phyloP scores from a whole-genome alignment of 2,329 filamentous ascomycete genomes.

The Pestalotiopsis sp. region DNA sequence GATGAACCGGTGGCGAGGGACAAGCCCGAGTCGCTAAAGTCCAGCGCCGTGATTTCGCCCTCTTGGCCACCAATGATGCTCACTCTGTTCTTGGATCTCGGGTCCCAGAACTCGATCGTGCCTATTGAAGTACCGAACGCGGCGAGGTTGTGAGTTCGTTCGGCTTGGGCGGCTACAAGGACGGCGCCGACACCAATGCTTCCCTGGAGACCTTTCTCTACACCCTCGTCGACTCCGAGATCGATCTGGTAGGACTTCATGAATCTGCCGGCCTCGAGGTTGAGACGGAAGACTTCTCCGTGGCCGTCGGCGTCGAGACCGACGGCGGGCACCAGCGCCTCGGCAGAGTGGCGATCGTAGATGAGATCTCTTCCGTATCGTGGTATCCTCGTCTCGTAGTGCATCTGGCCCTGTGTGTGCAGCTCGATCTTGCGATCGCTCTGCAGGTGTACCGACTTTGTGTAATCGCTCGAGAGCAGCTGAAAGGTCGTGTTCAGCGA shows the following conservation, averaged over 20 bases:
- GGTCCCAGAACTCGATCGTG: constrained; percentile 97
- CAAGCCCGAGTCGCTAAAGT: constrained; percentile 83
- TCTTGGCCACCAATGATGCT: constrained; percentile 72
- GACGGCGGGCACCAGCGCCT: constrained; percentile 84
- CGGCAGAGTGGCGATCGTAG: constrained; percentile 80
- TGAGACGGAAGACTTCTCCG: constrained; percentile 91
- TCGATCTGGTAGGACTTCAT: constrained; percentile 94
- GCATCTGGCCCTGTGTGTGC: constrained; percentile 84
- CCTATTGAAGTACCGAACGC: constrained; percentile 93
- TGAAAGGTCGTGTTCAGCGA: constrained; percentile 90
- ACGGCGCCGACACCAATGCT: constrained; percentile 84
- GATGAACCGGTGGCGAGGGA: constrained; percentile 87
- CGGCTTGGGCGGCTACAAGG: constrained; percentile 84
- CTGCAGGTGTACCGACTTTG: constrained; percentile 92
- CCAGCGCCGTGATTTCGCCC: constrained; percentile 80
- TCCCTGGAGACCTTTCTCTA: constrained; percentile 77
- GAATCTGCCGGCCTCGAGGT: constrained; percentile 88
- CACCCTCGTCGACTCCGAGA: constrained; percentile 80
- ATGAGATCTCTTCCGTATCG: constrained; percentile 88
- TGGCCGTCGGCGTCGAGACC: constrained; percentile 83
- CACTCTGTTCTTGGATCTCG: constrained; percentile 78
- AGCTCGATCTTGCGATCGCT: constrained; percentile 90
- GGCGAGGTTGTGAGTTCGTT: constrained; percentile 84
- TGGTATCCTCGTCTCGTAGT: constrained; percentile 87
- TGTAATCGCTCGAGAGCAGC: constrained; percentile 86